These are phyloP conservation scores for Nasturtium officinale DNA, from an alignment of 345 rosid species.

Conservation along the genomic window DNA sequence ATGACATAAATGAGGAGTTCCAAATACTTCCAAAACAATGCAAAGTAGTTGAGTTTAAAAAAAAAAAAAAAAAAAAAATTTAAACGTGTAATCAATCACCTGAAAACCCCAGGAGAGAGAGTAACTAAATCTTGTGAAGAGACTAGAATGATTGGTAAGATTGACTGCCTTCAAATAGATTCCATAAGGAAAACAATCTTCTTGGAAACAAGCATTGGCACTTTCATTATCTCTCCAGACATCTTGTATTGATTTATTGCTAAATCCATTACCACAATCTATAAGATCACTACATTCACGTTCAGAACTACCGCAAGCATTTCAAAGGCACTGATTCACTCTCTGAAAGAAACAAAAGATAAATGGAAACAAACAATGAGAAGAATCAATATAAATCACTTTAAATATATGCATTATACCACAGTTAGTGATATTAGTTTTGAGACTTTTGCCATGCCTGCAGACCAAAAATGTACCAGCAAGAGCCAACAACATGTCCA, in stretches of 20 bases:
- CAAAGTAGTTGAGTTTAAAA: conserved; percentile 15
- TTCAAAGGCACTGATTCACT: conserved; percentile 80
- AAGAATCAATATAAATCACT: conserved; percentile 7
- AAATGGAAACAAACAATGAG: background rate
- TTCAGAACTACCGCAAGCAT: conserved; percentile 51
- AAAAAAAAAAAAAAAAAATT: too few relatives aligned
- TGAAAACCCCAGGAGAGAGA: conserved; percentile 96
- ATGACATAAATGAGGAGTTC: background rate
- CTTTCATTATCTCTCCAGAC: conserved; percentile 45
- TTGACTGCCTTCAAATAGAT: conserved; percentile 57
- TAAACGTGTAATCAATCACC: conserved; percentile 45
- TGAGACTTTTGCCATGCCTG: conserved; percentile 53
- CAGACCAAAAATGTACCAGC: conserved; percentile 88
- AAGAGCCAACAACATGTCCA: conserved; percentile 79
- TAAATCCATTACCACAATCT: conserved; percentile 62
- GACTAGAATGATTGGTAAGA: conserved; percentile 50
- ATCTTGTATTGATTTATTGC: accelerated
- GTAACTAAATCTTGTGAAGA: conserved; percentile 65
- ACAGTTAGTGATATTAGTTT: conserved; percentile 3
- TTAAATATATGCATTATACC: background rate
- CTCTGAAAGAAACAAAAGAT: conserved; percentile 52
- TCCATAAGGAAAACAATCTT: conserved; percentile 56
- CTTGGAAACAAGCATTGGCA: conserved; percentile 58
- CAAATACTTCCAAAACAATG: conserved; percentile 15
- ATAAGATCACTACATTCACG: conserved; percentile 46